Conservation (phyloP, 1,139 yeast genomes). For the Geotrichum restrictum region DNA sequence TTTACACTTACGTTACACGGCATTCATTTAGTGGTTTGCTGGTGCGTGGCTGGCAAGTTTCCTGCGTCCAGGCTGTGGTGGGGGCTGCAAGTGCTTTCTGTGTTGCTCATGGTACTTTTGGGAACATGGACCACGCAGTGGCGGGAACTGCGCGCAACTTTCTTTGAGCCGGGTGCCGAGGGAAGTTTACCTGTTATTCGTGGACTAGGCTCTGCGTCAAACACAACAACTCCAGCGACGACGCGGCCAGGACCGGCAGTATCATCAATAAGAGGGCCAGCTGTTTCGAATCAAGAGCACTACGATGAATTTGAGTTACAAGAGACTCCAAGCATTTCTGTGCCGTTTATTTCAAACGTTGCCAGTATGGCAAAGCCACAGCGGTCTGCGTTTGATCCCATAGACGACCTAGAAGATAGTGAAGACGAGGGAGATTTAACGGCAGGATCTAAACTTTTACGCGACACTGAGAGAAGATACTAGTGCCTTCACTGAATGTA, state of each 20-base stretch:
- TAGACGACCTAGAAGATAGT: not conserved
- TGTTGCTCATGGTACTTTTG: constrained; percentile 63
- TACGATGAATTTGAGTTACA: constrained; percentile 18
- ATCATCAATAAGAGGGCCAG: not conserved
- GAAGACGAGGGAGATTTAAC: constrained; percentile 20
- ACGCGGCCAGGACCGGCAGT: not conserved
- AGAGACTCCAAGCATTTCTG: not conserved
- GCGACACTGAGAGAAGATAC: constrained; percentile 7
- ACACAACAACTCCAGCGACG: not conserved
- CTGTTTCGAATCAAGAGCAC: not conserved
- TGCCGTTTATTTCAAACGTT: not conserved
- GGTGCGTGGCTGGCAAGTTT: constrained; percentile 59
- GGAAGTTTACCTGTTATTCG: not conserved
- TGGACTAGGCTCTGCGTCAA: not conserved
- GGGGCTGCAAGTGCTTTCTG: constrained; percentile 67
- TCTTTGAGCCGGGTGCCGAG: constrained; percentile 51
- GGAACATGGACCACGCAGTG: constrained; percentile 87
- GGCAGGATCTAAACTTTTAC: constrained; percentile 17
- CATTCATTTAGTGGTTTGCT: constrained; percentile 66
- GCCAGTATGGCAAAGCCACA: not conserved
- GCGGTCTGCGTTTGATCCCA: not conserved
- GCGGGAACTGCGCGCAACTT: constrained; percentile 82
- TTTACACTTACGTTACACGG: constrained; percentile 87
- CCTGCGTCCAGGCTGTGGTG: constrained; percentile 82
- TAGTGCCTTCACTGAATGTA: not conserved